Conservation (phyloP, 1,284 basidiomycete species). For the Porogramme epimiltina region DNA sequence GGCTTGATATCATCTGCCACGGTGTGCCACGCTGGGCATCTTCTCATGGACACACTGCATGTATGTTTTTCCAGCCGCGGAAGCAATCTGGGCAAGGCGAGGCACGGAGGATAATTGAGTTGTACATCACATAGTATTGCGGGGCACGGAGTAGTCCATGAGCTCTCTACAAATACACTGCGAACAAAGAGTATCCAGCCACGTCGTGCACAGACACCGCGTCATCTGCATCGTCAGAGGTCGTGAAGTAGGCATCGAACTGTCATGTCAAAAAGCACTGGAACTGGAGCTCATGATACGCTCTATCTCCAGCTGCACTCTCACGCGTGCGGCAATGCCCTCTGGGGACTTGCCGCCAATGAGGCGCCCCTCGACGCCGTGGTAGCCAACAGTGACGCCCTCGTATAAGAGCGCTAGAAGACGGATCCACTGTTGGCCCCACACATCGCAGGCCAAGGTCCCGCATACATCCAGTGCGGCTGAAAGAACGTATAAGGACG, state of each 20-base stretch:
- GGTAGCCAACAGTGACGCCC: conserved; percentile 56
- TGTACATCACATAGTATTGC: too few species aligned
- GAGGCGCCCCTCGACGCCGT: conserved; percentile 35
- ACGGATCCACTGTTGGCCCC: conserved; percentile 82
- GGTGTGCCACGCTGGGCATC: background rate
- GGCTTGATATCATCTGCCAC: background rate
- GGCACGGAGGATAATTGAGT: too few species aligned
- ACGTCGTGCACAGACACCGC: conserved; percentile 1
- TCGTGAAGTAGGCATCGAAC: conserved; percentile 1
- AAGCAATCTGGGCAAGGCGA: too few species aligned
- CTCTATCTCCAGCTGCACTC: conserved; percentile 68
- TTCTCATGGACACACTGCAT: background rate
- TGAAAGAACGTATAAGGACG: conserved; percentile 31
- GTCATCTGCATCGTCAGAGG: conserved; percentile 4
- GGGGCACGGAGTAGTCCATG: too few species aligned
- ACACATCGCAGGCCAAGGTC: conserved; percentile 57
- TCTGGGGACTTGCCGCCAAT: conserved; percentile 60
- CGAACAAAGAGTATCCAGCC: background rate
- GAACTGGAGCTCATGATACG: conserved; percentile 44
- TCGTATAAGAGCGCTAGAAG: conserved; percentile 68
- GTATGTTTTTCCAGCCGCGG: too few species aligned
- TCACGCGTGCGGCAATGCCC: conserved; percentile 58
- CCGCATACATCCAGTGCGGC: conserved; percentile 79
- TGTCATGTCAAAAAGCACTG: conserved; percentile 5
- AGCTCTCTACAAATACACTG: background rate